Conservation (phyloP, 2,329 filamentous ascomycete genomes). For the Emmonsia crescens region DNA sequence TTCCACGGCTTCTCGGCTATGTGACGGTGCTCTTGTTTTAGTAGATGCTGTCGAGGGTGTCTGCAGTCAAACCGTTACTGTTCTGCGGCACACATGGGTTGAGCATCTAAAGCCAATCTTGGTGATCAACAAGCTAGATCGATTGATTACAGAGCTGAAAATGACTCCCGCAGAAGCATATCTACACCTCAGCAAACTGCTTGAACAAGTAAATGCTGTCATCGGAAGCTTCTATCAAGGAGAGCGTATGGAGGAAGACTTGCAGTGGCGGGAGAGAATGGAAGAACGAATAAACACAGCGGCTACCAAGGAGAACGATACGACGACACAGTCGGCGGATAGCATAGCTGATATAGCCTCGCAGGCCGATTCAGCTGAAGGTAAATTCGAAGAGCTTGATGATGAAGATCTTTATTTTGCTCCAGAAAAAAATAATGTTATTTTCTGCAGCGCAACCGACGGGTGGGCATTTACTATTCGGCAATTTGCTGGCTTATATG, state of each 20-base stretch:
- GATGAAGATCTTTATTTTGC: conserved; percentile 98
- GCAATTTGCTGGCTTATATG: conserved; percentile 86
- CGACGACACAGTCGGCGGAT: conserved; percentile 26
- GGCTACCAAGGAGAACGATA: conserved; percentile 49
- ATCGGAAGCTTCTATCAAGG: conserved; percentile 96
- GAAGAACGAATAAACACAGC: conserved; percentile 72
- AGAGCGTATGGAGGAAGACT: conserved; percentile 95
- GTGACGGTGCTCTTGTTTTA: conserved; percentile 86
- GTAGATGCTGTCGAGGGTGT: conserved; percentile 97
- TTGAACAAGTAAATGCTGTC: conserved; percentile 95
- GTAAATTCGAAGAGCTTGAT: conserved; percentile 74
- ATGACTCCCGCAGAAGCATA: conserved; percentile 88
- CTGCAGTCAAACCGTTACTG: conserved; percentile 96
- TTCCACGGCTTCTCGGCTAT: conserved; percentile 85
- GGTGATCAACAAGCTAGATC: conserved; percentile 97
- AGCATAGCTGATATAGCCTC: conserved; percentile 42
- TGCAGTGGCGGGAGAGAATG: conserved; percentile 88
- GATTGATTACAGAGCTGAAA: conserved; percentile 84
- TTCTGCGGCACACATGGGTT: conserved; percentile 86
- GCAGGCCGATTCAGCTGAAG: conserved; percentile 38
- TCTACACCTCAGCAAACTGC: conserved; percentile 71
- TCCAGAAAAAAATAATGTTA: conserved; percentile 96
- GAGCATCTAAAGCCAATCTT: conserved; percentile 91
- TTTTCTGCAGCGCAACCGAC: conserved; percentile 94
- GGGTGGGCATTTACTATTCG: conserved; percentile 98